These are phyloP conservation scores for Nannochloropsis gaditana DNA, from an alignment of 108 stramenopile species.

Conservation along the genomic window DNA sequence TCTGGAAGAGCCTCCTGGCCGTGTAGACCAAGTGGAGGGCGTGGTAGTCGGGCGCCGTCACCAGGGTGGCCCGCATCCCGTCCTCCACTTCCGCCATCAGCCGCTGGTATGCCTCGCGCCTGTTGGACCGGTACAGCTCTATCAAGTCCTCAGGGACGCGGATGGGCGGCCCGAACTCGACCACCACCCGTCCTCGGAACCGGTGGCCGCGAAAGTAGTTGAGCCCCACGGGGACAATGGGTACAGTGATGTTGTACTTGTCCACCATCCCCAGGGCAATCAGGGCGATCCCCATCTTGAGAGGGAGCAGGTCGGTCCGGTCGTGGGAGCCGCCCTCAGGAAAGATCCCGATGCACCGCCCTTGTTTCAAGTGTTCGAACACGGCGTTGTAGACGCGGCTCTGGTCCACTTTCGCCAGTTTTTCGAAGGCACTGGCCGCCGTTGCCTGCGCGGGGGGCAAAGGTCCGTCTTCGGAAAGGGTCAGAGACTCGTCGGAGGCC, in stretches of 20 bases:
- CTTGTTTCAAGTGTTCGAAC: constrained; percentile 42
- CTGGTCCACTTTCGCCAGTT: constrained; percentile 73
- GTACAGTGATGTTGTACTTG: constrained; percentile 77
- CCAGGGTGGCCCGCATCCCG: constrained; percentile 84
- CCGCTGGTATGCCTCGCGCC: constrained; percentile 69
- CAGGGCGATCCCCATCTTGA: constrained; percentile 93
- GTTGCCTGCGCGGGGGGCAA: neutral
- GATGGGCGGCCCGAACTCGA: constrained; percentile 56
- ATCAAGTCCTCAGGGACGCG: constrained; percentile 42
- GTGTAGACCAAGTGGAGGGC: constrained; percentile 83
- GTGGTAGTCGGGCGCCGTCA: constrained; percentile 88
- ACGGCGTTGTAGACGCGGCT: constrained; percentile 62
- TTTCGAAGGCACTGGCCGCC: constrained; percentile 60
- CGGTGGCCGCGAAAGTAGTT: constrained; percentile 92
- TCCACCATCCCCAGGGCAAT: constrained; percentile 88
- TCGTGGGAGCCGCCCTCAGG: constrained; percentile 98
- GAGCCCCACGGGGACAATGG: constrained; percentile 92
- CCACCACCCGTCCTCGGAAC: constrained; percentile 60
- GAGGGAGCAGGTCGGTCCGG: constrained; percentile 87
- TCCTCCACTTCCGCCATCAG: constrained; percentile 73
- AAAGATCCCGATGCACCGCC: constrained; percentile 73
- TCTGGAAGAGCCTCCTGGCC: constrained; percentile 74
- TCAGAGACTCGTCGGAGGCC: constrained; percentile 39
- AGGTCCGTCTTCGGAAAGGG: constrained; percentile 31
- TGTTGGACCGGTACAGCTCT: constrained; percentile 50